Conservation (phyloP, 2,329 filamentous ascomycete species). For the Pyrenophora teres region DNA sequence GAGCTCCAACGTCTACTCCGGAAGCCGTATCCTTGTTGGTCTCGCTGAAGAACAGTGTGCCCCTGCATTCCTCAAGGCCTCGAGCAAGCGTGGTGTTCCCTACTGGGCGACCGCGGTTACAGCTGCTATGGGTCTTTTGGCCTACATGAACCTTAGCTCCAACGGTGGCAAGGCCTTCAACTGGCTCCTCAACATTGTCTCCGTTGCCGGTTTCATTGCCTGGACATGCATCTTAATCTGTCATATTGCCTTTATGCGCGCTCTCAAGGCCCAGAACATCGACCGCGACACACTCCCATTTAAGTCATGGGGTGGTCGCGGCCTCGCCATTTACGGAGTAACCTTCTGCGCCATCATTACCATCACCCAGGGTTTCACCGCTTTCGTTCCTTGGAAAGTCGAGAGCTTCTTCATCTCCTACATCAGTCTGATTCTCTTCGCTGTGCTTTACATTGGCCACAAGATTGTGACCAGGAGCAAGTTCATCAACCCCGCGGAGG, state of each 20-base stretch:
- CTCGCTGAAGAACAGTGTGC: slow-evolving; percentile 58
- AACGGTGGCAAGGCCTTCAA: slow-evolving; percentile 65
- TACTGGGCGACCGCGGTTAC: slow-evolving; percentile 53
- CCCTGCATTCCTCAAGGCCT: slow-evolving; percentile 50
- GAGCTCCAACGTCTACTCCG: slow-evolving; percentile 75
- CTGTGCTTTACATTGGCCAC: slow-evolving; percentile 63
- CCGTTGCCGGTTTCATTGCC: slow-evolving; percentile 49
- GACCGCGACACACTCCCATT: slow-evolving; percentile 47
- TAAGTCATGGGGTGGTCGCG: slow-evolving; percentile 42
- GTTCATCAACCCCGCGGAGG: slow-evolving; percentile 49
- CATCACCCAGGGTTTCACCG: slow-evolving; percentile 49
- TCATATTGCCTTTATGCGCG: slow-evolving; percentile 46
- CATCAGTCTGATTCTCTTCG: slow-evolving; percentile 47
- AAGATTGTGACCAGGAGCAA: slow-evolving; percentile 51
- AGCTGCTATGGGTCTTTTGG: slow-evolving; percentile 63
- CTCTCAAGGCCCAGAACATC: slow-evolving; percentile 45
- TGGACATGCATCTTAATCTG: slow-evolving; percentile 49
- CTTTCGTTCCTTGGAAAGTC: slow-evolving; percentile 47
- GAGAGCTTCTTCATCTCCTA: slow-evolving; percentile 48
- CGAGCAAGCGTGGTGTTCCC: slow-evolving; percentile 51
- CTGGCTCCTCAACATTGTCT: slow-evolving; percentile 49
- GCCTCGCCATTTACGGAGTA: slow-evolving; percentile 46
- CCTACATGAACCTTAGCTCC: slow-evolving; percentile 70
- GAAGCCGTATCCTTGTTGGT: slow-evolving; percentile 71
- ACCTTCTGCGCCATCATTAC: slow-evolving; percentile 48